Base-by-base conservation (phyloP, 108 stramenopile genomes). In the Asterionellopsis glacialis region DNA sequence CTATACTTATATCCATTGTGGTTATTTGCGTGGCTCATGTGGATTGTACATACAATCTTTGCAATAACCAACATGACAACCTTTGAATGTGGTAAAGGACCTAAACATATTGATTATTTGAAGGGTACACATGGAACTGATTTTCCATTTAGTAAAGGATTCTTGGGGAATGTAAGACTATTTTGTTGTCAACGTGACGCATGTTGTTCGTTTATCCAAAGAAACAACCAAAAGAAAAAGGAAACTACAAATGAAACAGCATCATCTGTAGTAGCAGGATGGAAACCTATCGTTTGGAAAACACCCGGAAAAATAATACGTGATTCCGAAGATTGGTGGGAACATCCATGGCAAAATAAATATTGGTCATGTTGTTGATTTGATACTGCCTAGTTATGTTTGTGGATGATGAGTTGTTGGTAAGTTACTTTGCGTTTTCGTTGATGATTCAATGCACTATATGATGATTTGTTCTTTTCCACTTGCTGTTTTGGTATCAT, bases 271-370 rank as follows among this genome's bases (percentile, higher is more conserved):
- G 33, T 48, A 58, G 33, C 1, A n/a, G n/a, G n/a, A 16, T 87
- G 81, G 80, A 51, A 38, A 14, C 91, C 88, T n/a, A 69, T 77
- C 11, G 14, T 76, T 0, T 92, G 91, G 91, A 70, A 65, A 27
- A 66, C 74, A 33, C 85, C 85, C 11, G 66, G 54, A 39, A 51
- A 64, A 19, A 77, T 85, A 52, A 74, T 72, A 14, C 67, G 88
- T 51, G 84, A 92, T 51, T 80, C 85, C 5, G 91, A 79, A 39
- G 88, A 92, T 54, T 89, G 84, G 85, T 82, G 84, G 75, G 55
- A 83, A 11, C 79, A 92, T 54, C 83, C 86, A 14, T 82, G 85
- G 85, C 70, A 84, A 64, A 92, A 92, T 57, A 92, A 92, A 51
- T 92, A 92, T 57, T 92, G 86, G 85, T 70, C 79, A 16, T 92